A percentile compares a stretch with the other conserved stretches of the same genome.
These are phyloP conservation scores for Phytophthora pluvialis DNA, from an alignment of 352 stramenopile genomes.

Conservation along the genomic window DNA sequence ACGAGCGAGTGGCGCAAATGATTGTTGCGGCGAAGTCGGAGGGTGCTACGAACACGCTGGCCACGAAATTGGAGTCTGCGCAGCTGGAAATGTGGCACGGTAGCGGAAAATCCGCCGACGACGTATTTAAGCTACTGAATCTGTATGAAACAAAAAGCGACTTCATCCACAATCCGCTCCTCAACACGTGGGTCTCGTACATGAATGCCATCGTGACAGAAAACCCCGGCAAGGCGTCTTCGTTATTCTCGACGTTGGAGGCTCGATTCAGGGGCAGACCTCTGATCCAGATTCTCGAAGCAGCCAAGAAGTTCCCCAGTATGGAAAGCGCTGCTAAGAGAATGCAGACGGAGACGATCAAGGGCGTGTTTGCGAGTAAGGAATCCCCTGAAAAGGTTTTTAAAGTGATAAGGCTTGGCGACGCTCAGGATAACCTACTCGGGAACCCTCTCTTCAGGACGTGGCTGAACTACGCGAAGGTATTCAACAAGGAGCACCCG, in stretches of 20 bases:
- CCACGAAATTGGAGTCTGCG: neutral
- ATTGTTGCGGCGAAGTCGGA: neutral
- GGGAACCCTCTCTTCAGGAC: neutral
- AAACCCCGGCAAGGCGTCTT: neutral
- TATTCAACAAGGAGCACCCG: slow-evolving; percentile 1
- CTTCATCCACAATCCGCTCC: neutral
- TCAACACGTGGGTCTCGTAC: neutral
- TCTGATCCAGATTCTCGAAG: slow-evolving; percentile 1
- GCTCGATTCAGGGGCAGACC: neutral
- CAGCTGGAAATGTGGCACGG: slow-evolving; percentile 2
- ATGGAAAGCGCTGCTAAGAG: neutral
- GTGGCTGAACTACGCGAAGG: neutral
- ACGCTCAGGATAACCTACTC: neutral
- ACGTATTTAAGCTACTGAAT: neutral
- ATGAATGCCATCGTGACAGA: neutral
- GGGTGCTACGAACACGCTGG: neutral
- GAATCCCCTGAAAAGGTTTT: neutral
- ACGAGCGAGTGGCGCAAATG: neutral
- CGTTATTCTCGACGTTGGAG: neutral
- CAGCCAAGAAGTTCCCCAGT: neutral
- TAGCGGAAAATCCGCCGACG: neutral
- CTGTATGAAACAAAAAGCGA: neutral
- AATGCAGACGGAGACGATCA: neutral
- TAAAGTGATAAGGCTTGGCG: neutral
- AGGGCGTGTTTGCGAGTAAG: neutral